Evolutionary conservation across 2,329 filamentous ascomycete species (phyloP).

Genomic region (Pseudocercospora fijiensis): DNA sequence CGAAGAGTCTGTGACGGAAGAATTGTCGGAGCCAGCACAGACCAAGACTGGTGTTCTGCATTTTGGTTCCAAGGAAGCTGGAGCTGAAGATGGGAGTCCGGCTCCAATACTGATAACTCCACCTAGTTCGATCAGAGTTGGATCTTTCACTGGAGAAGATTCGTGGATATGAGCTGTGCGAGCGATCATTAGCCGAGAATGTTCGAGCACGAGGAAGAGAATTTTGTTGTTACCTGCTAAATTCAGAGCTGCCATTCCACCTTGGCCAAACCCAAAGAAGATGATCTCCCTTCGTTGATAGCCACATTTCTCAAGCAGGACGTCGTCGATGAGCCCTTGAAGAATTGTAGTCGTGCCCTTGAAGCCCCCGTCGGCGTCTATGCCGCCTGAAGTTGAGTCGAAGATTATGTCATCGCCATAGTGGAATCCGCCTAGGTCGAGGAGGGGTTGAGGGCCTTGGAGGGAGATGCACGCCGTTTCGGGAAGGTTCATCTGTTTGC

Average conservation of each 20-base stretch:
- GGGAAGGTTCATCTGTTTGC: constrained; percentile 67
- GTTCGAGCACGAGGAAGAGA: constrained; percentile 20
- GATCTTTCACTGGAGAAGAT: constrained; percentile 10
- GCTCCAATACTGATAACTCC: constrained; percentile 66
- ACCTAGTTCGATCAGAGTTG: constrained; percentile 45
- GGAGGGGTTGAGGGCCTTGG: constrained; percentile 67
- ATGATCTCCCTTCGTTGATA: constrained; percentile 53
- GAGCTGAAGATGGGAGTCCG: constrained; percentile 52
- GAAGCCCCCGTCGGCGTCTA: constrained; percentile 58
- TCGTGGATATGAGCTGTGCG: constrained; percentile 8
- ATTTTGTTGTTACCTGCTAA: constrained; percentile 34
- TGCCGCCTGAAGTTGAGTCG: constrained; percentile 51
- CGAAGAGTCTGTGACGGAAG: constrained; percentile 58
- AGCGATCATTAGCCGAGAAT: neutral
- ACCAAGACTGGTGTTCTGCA: constrained; percentile 64
- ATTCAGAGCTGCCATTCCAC: constrained; percentile 56
- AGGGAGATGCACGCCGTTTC: constrained; percentile 74
- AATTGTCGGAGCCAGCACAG: constrained; percentile 56
- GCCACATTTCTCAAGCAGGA: constrained; percentile 50
- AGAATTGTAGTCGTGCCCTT: constrained; percentile 45
- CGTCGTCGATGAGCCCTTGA: constrained; percentile 46
- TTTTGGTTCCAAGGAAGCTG: constrained; percentile 49
- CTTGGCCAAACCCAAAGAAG: constrained; percentile 58
- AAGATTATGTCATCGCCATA: constrained; percentile 62
- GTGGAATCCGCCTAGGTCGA: constrained; percentile 64